A percentile compares a stretch with the other conserved stretches of the same genome.
Conservation (phyloP, 2,329 filamentous ascomycete species). For the Cercospora sesami region DNA sequence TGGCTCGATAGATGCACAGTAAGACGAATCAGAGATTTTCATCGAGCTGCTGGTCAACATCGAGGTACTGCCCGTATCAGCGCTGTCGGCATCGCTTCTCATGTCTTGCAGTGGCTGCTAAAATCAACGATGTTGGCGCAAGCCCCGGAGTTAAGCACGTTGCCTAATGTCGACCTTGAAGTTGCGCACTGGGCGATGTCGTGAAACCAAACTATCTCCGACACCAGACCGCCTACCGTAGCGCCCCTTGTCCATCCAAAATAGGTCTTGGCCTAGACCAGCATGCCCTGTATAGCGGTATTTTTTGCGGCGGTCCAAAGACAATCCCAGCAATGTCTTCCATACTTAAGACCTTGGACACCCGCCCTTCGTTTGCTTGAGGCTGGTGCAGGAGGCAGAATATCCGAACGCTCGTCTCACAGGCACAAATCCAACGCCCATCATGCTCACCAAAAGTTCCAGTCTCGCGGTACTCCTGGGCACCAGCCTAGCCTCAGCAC, state of each 20-base stretch:
- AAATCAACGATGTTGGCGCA: neutral
- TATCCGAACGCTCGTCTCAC: no score
- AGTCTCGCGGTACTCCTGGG: neutral
- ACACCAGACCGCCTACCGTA: neutral
- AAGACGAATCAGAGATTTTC: neutral
- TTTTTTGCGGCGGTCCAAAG: no score
- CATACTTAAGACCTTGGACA: no score
- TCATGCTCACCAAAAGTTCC: no score
- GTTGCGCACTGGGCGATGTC: neutral
- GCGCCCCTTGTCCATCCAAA: no score
- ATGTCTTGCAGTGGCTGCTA: neutral
- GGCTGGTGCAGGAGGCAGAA: no score
- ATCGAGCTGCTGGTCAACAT: neutral
- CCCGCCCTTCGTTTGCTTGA: no score
- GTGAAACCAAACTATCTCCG: neutral
- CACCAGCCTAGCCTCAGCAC: neutral
- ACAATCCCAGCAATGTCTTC: no score
- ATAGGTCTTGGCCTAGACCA: no score
- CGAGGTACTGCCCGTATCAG: neutral
- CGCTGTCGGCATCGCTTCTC: no score
- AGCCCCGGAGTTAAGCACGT: neutral
- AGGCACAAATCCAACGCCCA: no score
- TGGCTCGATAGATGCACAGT: neutral
- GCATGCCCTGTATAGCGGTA: no score
- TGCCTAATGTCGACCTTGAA: neutral